A percentile compares a stretch with the other conserved stretches of the same genome.
phyloP scores from a whole-genome alignment of 306 rosid genomes.

The Ochetophila trinervis region DNA sequence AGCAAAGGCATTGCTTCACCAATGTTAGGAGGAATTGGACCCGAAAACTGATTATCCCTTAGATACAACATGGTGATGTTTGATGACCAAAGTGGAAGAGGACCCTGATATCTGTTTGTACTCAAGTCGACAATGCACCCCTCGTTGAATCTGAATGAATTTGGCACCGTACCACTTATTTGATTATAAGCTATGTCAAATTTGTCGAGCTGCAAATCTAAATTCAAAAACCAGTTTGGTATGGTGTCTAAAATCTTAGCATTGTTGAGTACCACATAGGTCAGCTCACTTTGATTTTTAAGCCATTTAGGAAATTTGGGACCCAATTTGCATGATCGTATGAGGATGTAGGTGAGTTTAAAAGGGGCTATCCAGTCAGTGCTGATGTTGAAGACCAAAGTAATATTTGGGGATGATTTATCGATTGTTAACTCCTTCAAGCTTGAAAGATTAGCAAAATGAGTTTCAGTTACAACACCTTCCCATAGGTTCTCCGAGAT shows the following conservation, averaged over 20 bases:
- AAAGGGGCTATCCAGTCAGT: not conserved
- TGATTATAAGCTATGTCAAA: no score
- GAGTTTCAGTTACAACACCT: no score
- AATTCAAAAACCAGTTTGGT: no score
- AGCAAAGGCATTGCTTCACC: not conserved
- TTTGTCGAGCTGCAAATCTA: no score
- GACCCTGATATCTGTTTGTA: no score
- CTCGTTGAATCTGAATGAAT: no score
- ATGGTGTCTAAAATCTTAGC: no score
- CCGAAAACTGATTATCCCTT: not conserved
- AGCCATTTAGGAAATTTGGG: slow-evolving; percentile 12
- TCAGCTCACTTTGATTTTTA: not conserved
- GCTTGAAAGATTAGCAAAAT: not conserved
- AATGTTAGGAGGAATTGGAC: not conserved
- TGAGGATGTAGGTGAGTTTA: not conserved
- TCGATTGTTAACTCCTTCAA: not conserved
- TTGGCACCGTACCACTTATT: slow-evolving; percentile 1
- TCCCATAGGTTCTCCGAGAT: no score
- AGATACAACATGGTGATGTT: not conserved
- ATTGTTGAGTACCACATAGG: not conserved
- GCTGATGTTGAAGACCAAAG: not conserved
- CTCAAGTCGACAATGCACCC: not conserved
- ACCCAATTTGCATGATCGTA: not conserved
- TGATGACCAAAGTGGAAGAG: slow-evolving; percentile 4
- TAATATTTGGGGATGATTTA: not conserved